Evolutionary conservation across 768 basidiomycete genomes (phyloP).

Genomic region (Trametes cubensis): DNA sequence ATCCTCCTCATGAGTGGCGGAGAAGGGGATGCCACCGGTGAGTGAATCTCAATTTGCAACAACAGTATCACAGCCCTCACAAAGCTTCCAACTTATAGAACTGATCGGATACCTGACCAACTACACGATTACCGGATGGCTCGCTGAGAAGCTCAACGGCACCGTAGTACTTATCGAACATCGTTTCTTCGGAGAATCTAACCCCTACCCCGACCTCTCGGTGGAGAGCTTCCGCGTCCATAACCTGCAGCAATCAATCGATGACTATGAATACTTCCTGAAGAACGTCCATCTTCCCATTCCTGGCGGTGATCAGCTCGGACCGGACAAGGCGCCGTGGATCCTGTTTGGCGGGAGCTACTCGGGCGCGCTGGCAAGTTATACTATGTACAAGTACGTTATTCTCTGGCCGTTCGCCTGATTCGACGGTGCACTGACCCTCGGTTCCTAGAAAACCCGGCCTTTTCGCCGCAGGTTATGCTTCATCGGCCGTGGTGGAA

Average conservation of each 20-base stretch:
- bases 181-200: conserved; percentile 74
- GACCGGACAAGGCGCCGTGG: conserved; percentile 53
- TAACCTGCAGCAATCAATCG: conserved; percentile 74
- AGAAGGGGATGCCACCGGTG: conserved; percentile 50
- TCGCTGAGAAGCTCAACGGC: conserved; percentile 67
- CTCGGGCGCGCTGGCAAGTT: conserved; percentile 54
- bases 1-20: conserved; percentile 70
- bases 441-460: conserved; percentile 50
- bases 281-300: conserved; percentile 67
- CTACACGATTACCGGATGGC: conserved; percentile 59
- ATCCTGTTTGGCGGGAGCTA: conserved; percentile 48
- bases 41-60: conserved; percentile 24
- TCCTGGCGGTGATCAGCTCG: conserved; percentile 62
- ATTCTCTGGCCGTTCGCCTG: not conserved
- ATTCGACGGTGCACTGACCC: not conserved
- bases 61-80: conserved; percentile 26
- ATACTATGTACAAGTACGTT: conserved; percentile 68
- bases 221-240: conserved; percentile 58
- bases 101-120: conserved; percentile 59
- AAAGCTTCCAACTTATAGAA: conserved; percentile 29
- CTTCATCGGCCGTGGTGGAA: conserved; percentile 69
- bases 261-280: conserved; percentile 72
- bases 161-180: conserved; percentile 69
- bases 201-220: conserved; percentile 63
- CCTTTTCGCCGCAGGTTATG: conserved; percentile 66